Evolutionary conservation across 129 eudicot genomes (phyloP), one percentile per base, ranked within the genome.

Genomic region (Centaurea solstitialis): DNA sequence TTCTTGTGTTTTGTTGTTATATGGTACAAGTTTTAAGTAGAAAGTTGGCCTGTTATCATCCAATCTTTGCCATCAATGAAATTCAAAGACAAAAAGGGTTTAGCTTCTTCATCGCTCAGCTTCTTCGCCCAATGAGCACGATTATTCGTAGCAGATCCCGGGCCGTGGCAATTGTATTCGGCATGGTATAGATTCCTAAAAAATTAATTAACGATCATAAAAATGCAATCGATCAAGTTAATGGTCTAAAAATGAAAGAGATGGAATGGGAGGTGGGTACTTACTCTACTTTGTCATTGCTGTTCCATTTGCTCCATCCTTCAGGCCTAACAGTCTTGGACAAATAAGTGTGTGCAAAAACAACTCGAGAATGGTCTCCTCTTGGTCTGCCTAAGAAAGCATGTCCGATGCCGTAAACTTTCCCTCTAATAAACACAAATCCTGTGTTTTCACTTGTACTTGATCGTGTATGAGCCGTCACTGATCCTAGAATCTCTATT

Each of bases 221-320:
- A 68, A 76, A 41, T 53, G 21, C 38, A 68, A 38, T 13, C 76
- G 40, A 72, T 18, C 6, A 6, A 15, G 2, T 40, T 22, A 68
- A 53, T 47, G 6, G 18, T 6, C 4, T 15, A 76, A 69, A 26
- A 17, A 50, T 9, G 35, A 6, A 67, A 21, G 13, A 23, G 59
- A 0, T 23, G 35, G 18, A 7, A 12, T 6, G 18, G 6, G 28
- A 57, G 37, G 5, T 68, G 2, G 6, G 9, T 41, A 69, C 97
- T 90, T 86, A 94, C 98, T 83, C 82, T 21, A 89, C 82, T 9
- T 78, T 84, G 61, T 94, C 97, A 33, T 77, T 37, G 67, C 88
- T 88, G 81, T 90, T 86, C 94, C 90, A 89, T 5, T 84, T 83
- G 22, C 85, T 89, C 98, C 98, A 94, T 47, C 98, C 98, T 79